Evolutionary conservation across 108 stramenopile genomes (phyloP).

Genomic region (Nannochloropsis salina): DNA sequence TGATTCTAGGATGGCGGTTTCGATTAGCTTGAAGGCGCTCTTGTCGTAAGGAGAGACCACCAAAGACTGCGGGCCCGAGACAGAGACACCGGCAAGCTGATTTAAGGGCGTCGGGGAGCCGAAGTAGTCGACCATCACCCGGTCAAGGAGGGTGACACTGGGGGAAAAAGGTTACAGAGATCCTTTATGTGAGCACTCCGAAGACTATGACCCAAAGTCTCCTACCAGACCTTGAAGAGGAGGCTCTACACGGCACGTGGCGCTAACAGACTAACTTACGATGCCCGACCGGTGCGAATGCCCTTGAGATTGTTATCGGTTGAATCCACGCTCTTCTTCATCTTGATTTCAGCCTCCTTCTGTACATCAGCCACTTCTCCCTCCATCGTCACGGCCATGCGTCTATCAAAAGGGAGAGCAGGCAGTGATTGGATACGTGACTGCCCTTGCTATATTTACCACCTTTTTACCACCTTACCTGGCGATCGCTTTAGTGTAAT

Average conservation of each 20-base stretch:
- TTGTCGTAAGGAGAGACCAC: constrained; percentile 79
- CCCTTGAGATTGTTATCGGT: constrained; percentile 65
- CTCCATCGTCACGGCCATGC: constrained; percentile 15
- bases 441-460: background rate
- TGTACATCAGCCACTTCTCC: constrained; percentile 1
- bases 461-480: no score
- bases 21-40: constrained; percentile 62
- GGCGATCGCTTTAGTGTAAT: no score
- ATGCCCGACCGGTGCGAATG: constrained; percentile 83
- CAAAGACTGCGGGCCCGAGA: constrained; percentile 31
- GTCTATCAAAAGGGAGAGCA: background rate
- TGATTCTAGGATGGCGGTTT: constrained; percentile 76
- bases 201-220: no score
- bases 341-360: constrained; percentile 58
- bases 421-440: background rate
- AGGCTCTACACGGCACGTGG: background rate
- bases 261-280: constrained; percentile 12
- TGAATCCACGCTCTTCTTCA: constrained; percentile 76
- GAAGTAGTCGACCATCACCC: constrained; percentile 81
- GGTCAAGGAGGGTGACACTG: constrained; percentile 71
- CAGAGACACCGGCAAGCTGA: constrained; percentile 63
- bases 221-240: background rate
- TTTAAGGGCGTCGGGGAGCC: constrained; percentile 79
- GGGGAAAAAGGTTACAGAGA: no score
- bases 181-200: no score